phyloP scores from a whole-genome alignment of 1,284 basidiomycete genomes.

The Ganoderma leucocontextum region DNA sequence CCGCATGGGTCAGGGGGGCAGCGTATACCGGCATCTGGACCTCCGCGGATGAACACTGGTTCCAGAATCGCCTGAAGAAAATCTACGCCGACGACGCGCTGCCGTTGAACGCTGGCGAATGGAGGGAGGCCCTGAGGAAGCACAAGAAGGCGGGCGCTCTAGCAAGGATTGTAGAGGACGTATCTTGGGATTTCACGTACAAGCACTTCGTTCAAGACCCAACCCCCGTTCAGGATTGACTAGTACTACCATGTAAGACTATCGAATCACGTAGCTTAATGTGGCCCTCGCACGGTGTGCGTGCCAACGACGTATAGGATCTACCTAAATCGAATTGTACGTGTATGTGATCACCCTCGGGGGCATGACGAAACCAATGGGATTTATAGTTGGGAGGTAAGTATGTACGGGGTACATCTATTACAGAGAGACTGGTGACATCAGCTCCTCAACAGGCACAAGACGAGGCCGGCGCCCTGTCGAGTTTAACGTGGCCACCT shows the following conservation, averaged over 20 bases:
- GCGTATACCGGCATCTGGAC: not conserved
- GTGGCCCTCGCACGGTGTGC: no score
- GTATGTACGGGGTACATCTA: no score
- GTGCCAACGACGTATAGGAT: no score
- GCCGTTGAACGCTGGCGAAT: not conserved
- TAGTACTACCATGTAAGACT: no score
- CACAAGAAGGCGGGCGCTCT: not conserved
- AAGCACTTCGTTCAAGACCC: not conserved
- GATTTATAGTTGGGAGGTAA: no score
- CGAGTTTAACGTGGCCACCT: not conserved
- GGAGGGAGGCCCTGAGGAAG: not conserved
- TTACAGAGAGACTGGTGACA: no score
- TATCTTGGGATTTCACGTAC: not conserved
- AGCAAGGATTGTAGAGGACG: not conserved
- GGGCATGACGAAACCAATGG: no score
- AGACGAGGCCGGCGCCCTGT: not conserved
- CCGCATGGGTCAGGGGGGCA: not conserved
- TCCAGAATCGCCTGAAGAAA: not conserved
- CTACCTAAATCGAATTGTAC: no score
- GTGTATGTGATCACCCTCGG: no score
- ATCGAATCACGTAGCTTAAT: no score
- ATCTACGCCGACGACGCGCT: not conserved
- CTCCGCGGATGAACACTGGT: not conserved
- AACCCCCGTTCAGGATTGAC: conserved; percentile 18
- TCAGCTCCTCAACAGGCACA: not conserved